Evolutionary conservation across 78 protist genomes (phyloP).

Genomic region (Dictyostelium brefeldianum): DNA sequence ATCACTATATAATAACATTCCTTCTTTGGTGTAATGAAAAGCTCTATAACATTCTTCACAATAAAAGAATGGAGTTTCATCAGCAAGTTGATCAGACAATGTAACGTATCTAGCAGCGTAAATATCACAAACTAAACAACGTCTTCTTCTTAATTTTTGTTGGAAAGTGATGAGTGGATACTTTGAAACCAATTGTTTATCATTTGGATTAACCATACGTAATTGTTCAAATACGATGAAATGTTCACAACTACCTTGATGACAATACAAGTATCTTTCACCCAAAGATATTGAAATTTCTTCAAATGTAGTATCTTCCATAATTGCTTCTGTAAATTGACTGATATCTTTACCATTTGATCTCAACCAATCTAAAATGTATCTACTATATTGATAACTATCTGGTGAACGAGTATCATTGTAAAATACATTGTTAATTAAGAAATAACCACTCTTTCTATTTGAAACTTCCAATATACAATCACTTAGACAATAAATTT

Average conservation of each 20-base stretch:
- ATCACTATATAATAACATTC: constrained; percentile 32
- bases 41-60: constrained; percentile 79
- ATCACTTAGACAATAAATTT: constrained; percentile 69
- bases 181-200: background rate
- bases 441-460: constrained; percentile 71
- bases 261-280: constrained; percentile 67
- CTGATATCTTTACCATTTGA: background rate
- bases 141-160: constrained; percentile 38
- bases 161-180: constrained; percentile 53
- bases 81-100: constrained; percentile 34
- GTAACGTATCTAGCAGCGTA: constrained; percentile 82
- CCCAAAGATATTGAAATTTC: constrained; percentile 50
- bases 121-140: constrained; percentile 80
- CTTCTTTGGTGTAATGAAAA: constrained; percentile 71
- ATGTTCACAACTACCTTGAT: constrained; percentile 79
- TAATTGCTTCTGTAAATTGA: constrained; percentile 3
- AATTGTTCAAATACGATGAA: background rate
- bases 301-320: constrained; percentile 39
- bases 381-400: constrained; percentile 48
- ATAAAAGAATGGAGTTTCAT: constrained; percentile 78
- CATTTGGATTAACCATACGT: constrained; percentile 28
- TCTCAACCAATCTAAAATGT: constrained; percentile 20
- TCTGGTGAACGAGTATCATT: constrained; percentile 49
- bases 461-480: constrained; percentile 38
- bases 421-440: constrained; percentile 69